Evolutionary conservation across 768 basidiomycete genomes (phyloP), one percentile per base, ranked within the genome.

Genomic region (Tricholoma saponaceum): DNA sequence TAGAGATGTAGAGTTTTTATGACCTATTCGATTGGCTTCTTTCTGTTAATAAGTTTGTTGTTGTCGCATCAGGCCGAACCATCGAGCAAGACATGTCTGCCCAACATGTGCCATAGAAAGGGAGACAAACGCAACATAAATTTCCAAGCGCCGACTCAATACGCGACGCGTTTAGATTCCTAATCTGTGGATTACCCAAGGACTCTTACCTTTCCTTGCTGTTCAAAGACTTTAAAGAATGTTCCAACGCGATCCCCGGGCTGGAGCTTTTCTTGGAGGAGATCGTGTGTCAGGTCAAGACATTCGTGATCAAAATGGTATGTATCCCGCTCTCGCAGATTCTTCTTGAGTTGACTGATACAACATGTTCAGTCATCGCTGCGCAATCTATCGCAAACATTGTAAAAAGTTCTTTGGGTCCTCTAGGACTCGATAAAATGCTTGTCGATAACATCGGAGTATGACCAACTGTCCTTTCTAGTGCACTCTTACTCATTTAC

Each of bases 361-460:
- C 25, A 60, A 35, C 51, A 22, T 65, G 43, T 62, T 59, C 72
- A 97, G 96, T 98, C 65, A 83, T 93, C 66, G 97, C 96, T 46
- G 96, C 95, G 47, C 88, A 92, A 68, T 88, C 96, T 5, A 97
- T 99, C 67, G 94, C 97, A 58, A 99, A 99, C 74, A 89, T 98
- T 65, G 86, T 99, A 39, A 97, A 95, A 82, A 96, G 91, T 66
- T 96, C 93, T 25, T 69, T 99, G 55, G 97, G 97, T 5, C 97
- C 97, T 8, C 79, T 98, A 54, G 96, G 96, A 35, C 85, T 95
- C 8, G 95, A 96, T 69, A 95, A 96, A 75, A 94, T 98, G 96
- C 81, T 97, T 56, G 95, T 98, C 14, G 95, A 98, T 72, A 95
- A 96, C 75, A 95, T 98, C 63, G 95, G 95, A 64, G 94, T 95